phyloP scores from a whole-genome alignment of 106 monocot genomes.

The Acanthochlamys bracteata region DNA sequence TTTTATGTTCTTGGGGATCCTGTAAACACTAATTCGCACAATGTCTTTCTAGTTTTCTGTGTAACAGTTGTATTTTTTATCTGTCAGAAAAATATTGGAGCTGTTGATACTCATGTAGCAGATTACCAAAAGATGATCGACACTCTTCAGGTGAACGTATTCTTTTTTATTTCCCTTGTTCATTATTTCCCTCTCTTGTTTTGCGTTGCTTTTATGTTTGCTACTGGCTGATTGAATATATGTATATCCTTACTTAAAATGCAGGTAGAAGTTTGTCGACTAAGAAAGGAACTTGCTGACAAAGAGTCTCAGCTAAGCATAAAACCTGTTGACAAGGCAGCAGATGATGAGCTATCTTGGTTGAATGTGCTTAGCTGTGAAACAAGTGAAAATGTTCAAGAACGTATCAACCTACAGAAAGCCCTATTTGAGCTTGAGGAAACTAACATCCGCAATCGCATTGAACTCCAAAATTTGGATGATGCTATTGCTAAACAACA shows the following conservation, averaged over 20 bases:
- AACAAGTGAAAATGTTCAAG: constrained; percentile 97
- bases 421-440: constrained; percentile 95
- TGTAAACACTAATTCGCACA: too few relatives aligned
- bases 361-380: constrained; percentile 80
- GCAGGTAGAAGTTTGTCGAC: constrained; percentile 72
- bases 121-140: constrained; percentile 96
- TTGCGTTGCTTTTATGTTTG: neutral
- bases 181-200: neutral
- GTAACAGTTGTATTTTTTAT: too few relatives aligned
- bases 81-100: constrained; percentile 99
- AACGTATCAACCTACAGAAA: constrained; percentile 94
- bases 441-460: constrained; percentile 82
- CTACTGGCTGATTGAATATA: neutral
- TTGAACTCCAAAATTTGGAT: constrained; percentile 86
- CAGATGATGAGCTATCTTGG: constrained; percentile 87
- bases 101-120: constrained; percentile 78
- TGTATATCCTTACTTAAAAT: neutral
- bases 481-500: constrained; percentile 81
- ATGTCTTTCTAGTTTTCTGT: too few relatives aligned
- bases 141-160: constrained; percentile 66
- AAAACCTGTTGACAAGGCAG: constrained; percentile 59
- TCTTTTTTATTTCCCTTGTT: neutral
- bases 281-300: constrained; percentile 84
- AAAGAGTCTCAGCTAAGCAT: constrained; percentile 77
- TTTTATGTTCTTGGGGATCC: too few relatives aligned